Evolutionary conservation across 345 rosid genomes (phyloP).

Genomic region (Erucastrum elatum): DNA sequence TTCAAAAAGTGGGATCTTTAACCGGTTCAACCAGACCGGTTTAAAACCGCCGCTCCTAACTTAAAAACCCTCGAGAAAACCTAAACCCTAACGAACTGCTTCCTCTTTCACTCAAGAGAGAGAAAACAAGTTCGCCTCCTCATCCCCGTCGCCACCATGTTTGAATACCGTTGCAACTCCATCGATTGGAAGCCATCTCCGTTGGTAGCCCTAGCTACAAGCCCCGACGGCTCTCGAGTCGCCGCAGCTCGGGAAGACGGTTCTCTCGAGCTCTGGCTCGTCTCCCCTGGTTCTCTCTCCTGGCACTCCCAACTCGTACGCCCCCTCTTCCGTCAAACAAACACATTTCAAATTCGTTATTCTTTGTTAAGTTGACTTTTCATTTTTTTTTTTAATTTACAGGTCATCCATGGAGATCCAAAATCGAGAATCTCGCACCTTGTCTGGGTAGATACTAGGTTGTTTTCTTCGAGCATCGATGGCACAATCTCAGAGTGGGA

Average conservation of each 20-base stretch:
- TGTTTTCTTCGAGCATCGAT: constrained; percentile 85
- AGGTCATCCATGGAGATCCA: constrained; percentile 83
- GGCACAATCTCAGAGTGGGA: constrained; percentile 90
- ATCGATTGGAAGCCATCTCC: constrained; percentile 91
- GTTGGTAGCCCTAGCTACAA: constrained; percentile 75
- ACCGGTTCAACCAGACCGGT: background rate
- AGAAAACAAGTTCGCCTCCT: background rate
- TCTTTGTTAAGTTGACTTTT: background rate
- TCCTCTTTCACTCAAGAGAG: background rate
- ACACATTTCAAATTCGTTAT: background rate
- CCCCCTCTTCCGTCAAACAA: background rate
- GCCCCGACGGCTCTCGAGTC: constrained; percentile 68
- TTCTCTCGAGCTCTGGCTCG: background rate
- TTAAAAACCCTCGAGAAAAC: background rate
- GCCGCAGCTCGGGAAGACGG: constrained; percentile 93
- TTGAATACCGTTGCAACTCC: constrained; percentile 64
- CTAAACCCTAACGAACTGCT: background rate
- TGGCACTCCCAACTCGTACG: background rate
- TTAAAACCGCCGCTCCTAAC: background rate
- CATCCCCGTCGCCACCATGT: constrained; percentile 32
- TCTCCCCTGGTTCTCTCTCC: background rate
- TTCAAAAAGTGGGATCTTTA: background rate
- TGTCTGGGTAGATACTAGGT: constrained; percentile 62
- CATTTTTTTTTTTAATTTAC: background rate
- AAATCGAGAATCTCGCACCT: constrained; percentile 72